Conservation (phyloP, 345 rosid species). For the Arabidopsis arenosa region DNA sequence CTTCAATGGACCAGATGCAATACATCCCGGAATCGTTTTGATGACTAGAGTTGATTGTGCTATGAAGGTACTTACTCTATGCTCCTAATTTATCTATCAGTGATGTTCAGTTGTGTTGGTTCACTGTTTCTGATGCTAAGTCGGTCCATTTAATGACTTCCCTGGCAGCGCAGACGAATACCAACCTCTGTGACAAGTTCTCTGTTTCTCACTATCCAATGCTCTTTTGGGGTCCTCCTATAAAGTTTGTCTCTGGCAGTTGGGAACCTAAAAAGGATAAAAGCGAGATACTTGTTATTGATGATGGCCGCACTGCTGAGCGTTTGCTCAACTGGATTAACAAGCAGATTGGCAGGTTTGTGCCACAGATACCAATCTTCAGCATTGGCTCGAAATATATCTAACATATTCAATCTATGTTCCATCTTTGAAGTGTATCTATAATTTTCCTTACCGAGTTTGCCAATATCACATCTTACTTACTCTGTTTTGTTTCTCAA, state of each 20-base stretch:
- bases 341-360: constrained; percentile 84
- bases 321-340: constrained; percentile 88
- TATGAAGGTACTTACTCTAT: constrained; percentile 58
- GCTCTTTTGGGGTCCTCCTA: constrained; percentile 89
- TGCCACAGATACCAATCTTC: constrained; percentile 11
- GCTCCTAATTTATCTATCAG: neutral
- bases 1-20: constrained; percentile 92
- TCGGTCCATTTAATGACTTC: constrained; percentile 42
- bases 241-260: constrained; percentile 64
- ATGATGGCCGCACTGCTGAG: constrained; percentile 88
- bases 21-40: constrained; percentile 86
- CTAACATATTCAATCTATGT: neutral
- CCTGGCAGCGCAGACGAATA: constrained; percentile 92
- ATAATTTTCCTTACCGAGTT: constrained; percentile 15
- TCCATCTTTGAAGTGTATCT: constrained; percentile 5
- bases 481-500: constrained; percentile 11
- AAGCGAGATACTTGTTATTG: constrained; percentile 59
- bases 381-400: neutral
- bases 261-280: constrained; percentile 67
- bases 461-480: constrained; percentile 10
- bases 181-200: constrained; percentile 83
- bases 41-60: constrained; percentile 98
- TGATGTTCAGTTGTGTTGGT: constrained; percentile 3
- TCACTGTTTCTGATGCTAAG: constrained; percentile 30
- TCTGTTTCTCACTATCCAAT: constrained; percentile 88